Evolutionary conservation across 768 basidiomycete species (phyloP).

Genomic region (Lactifluus hygrophoroides): DNA sequence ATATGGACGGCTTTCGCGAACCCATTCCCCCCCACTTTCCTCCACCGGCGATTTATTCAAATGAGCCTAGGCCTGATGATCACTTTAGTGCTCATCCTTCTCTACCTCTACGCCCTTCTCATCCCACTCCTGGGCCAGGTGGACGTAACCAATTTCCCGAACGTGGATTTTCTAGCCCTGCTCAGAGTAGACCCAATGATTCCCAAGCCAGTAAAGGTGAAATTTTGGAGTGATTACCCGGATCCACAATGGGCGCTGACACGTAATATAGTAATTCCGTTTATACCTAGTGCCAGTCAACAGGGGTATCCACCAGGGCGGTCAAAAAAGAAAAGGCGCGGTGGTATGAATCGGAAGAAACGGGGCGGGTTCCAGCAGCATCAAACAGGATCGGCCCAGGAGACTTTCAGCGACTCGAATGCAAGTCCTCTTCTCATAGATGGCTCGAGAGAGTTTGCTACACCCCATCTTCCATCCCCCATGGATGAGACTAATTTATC

Average conservation of each 20-base stretch:
- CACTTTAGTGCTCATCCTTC: slow-evolving; percentile 10
- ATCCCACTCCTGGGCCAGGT: neutral
- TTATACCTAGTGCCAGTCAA: neutral
- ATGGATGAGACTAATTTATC: neutral
- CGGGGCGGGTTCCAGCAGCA: neutral
- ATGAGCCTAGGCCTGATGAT: slow-evolving; percentile 9
- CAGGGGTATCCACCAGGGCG: neutral
- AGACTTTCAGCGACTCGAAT: neutral
- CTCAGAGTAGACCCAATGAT: slow-evolving; percentile 5
- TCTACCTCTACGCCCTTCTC: slow-evolving; percentile 15
- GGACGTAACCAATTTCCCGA: slow-evolving; percentile 5
- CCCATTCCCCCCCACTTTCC: neutral
- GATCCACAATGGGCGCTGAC: neutral
- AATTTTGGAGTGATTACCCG: neutral
- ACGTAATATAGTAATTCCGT: neutral
- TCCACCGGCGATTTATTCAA: slow-evolving; percentile 1
- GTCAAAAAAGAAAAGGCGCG: slow-evolving; percentile 12
- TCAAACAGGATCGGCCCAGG: neutral
- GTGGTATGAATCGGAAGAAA: slow-evolving; percentile 16
- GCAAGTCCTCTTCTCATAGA: neutral
- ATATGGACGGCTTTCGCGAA: slow-evolving; percentile 4
- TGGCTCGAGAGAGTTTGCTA: neutral
- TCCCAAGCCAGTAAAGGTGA: slow-evolving; percentile 6
- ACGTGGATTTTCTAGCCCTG: slow-evolving; percentile 2
- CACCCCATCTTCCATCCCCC: neutral